These are phyloP conservation scores for Drechslera avenae DNA, from an alignment of 2,329 filamentous ascomycete species.

Conservation along the genomic window DNA sequence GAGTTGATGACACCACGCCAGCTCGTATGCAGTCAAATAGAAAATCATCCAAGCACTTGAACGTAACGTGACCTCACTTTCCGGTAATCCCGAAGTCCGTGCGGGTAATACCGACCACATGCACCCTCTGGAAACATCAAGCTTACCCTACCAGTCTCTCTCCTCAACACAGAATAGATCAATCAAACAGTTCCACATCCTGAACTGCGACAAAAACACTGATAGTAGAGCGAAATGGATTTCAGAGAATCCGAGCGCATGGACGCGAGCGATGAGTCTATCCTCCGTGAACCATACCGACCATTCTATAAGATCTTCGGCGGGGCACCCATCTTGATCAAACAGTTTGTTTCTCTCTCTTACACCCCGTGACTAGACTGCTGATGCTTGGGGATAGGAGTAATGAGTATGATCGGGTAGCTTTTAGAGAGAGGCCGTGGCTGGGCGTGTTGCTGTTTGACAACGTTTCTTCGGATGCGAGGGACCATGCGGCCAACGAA, in stretches of 20 bases:
- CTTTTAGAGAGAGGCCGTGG: conserved; percentile 67
- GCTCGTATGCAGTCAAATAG: neutral
- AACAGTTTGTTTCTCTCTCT: conserved; percentile 40
- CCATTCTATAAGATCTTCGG: conserved; percentile 59
- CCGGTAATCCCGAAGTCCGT: conserved; percentile 6
- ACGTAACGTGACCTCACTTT: conserved; percentile 14
- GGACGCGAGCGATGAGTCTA: conserved; percentile 36
- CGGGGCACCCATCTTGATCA: conserved; percentile 54
- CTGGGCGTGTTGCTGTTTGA: conserved; percentile 73
- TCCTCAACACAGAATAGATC: neutral
- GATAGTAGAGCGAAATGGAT: conserved; percentile 42
- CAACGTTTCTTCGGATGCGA: conserved; percentile 74
- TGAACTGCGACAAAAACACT: neutral
- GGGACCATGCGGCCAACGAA: conserved; percentile 81
- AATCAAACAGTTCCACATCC: neutral
- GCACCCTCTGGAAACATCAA: too few species aligned
- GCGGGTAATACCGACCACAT: neutral
- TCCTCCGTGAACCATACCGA: conserved; percentile 51
- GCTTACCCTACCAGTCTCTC: neutral
- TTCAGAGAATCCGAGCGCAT: conserved; percentile 36
- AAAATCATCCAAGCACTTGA: neutral
- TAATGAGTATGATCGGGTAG: conserved; percentile 49
- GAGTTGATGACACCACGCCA: neutral
- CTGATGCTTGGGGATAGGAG: conserved; percentile 32
- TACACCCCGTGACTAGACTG: neutral